These are phyloP conservation scores for Asclepias syriaca DNA, from an alignment of 257 asterid genomes.

Conservation along the genomic window DNA sequence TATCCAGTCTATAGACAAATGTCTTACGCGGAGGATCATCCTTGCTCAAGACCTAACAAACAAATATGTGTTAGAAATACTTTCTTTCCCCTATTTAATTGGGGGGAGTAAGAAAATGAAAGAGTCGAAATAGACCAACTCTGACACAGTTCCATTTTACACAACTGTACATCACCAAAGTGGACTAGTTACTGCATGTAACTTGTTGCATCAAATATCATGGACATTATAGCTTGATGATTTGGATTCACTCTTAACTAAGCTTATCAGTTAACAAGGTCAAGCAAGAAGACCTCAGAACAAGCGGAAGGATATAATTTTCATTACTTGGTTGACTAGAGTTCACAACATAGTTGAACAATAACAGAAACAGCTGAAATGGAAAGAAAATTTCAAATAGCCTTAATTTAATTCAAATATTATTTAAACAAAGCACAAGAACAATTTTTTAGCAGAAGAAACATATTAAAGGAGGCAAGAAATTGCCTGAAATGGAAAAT, in stretches of 20 bases:
- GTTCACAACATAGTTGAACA: neutral
- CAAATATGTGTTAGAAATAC: neutral
- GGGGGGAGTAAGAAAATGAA: neutral
- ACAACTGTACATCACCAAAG: neutral
- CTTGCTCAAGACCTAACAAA: constrained; percentile 65
- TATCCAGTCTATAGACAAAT: constrained; percentile 69
- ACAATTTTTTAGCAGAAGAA: neutral
- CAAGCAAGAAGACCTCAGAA: neutral
- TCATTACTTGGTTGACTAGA: neutral
- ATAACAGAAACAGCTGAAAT: neutral
- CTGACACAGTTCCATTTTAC: neutral
- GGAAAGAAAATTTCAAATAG: neutral
- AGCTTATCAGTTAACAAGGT: neutral
- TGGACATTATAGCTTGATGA: neutral
- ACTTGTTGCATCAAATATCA: no score
- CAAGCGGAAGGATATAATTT: neutral
- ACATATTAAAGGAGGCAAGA: neutral
- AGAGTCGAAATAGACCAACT: neutral
- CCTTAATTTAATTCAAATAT: neutral
- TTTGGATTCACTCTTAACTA: neutral
- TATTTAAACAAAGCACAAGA: neutral
- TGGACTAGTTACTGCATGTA: neutral
- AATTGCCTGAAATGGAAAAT: neutral
- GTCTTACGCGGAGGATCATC: constrained; percentile 93
- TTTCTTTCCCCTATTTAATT: neutral